These are phyloP conservation scores for Pestalotiopsis sp. DNA, from an alignment of 2,329 filamentous ascomycete genomes.

Conservation along the genomic window DNA sequence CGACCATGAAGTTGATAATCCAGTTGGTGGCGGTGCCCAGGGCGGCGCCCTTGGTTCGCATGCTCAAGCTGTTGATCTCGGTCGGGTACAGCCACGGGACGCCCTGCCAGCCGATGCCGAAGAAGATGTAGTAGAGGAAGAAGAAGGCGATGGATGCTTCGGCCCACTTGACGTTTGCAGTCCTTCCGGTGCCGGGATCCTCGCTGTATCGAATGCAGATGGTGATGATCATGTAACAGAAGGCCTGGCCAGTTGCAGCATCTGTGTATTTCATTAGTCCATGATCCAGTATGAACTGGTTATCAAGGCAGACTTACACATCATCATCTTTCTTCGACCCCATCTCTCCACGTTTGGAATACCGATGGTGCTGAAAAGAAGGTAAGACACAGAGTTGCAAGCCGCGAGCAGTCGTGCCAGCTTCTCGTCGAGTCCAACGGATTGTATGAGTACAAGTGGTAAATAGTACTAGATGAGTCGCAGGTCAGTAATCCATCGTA, in stretches of 20 bases:
- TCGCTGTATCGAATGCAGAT: constrained; percentile 20
- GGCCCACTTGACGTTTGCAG: constrained; percentile 13
- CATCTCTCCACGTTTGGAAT: constrained; percentile 34
- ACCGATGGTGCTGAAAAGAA: constrained; percentile 26
- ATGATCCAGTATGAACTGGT: background rate
- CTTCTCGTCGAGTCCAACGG: constrained; percentile 48
- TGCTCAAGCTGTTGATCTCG: constrained; percentile 44
- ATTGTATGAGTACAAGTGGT: constrained; percentile 51
- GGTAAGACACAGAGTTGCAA: constrained; percentile 37
- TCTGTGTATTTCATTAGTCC: constrained; percentile 13
- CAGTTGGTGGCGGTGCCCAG: constrained; percentile 34
- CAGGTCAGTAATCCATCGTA: background rate
- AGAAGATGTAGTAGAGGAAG: constrained; percentile 56
- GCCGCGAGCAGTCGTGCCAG: constrained; percentile 53
- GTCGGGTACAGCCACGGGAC: constrained; percentile 46
- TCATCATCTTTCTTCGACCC: constrained; percentile 58
- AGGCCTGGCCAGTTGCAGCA: constrained; percentile 49
- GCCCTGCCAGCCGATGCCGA: constrained; percentile 49
- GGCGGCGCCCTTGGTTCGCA: constrained; percentile 33
- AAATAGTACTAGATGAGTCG: constrained; percentile 25
- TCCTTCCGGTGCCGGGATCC: constrained; percentile 2
- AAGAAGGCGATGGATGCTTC: constrained; percentile 47
- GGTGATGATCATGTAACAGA: constrained; percentile 42
- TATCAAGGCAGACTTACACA: constrained; percentile 34
- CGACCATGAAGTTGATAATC: constrained; percentile 34